Evolutionary conservation across 352 stramenopile species (phyloP), one percentile per base, ranked within the genome.

Genomic region (Globisporangium irregulare): DNA sequence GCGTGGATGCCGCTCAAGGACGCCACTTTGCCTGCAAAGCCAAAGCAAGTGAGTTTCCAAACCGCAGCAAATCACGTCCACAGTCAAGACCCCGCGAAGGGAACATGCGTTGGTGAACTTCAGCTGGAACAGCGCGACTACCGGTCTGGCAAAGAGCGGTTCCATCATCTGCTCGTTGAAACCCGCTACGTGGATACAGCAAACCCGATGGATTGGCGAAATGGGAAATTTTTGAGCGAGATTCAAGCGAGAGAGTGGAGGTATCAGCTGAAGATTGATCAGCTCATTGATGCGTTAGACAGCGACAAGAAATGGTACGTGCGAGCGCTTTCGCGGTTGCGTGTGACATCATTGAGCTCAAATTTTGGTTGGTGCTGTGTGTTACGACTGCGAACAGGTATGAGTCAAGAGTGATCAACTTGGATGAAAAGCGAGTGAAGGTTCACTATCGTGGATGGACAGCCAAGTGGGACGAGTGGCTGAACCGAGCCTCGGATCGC

Each of bases 381-480:
- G 38, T 43, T 43, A 32, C 25, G 0, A 60, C 2, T 57, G 25
- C 20, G 24, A n/a, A 7, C 66, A 79, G 72, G 75, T 91, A 90
- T 46, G 87, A 95, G 51, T 89, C 84, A 20, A 74, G 81, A 6
- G 69, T 94, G 20, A 67, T 93, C 2, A 77, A 73, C 1, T n/a
- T 85, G 32, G 67, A 75, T 1, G 50, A 73, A 1, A 73, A 32
- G 5, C 71, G 87, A 3, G 77, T 99, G 36, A 79, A 95, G 36
- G 89, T 99, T 36, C 96, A 99, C 73, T 99, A 98, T 73, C 98
- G 98, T 63, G 97, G 97, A 7, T 99, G 97, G 97, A 97, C 97
- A 3, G 67, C 86, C 12, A 94, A 97, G 66, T 99, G 97, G 97
- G 96, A 99, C 76, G 96, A 99, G 75, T 99, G 95, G 95, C 77